Conservation (phyloP, 805 yeast genomes). For the Saturnispora kantuleensis region DNA sequence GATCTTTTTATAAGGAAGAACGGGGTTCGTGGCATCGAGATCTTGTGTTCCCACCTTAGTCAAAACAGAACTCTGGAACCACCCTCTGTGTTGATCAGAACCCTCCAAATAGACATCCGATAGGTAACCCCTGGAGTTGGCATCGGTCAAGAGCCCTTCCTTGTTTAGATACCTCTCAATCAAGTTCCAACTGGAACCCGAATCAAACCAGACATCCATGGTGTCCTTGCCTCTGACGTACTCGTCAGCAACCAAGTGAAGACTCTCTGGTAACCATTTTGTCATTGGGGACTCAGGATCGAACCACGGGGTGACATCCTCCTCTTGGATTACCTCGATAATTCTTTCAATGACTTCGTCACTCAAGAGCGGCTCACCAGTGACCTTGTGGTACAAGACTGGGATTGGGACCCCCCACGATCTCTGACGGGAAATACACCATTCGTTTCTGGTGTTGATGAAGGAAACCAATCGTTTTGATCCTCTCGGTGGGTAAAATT, state of each 20-base stretch:
- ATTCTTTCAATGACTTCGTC: slow-evolving; percentile 46
- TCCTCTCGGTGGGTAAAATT: slow-evolving; percentile 69
- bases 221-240: slow-evolving; percentile 74
- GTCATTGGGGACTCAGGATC: slow-evolving; percentile 27
- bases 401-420: slow-evolving; percentile 99
- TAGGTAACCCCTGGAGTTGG: slow-evolving; percentile 31
- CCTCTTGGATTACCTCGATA: slow-evolving; percentile 42
- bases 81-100: slow-evolving; percentile 97
- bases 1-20: slow-evolving; percentile 57
- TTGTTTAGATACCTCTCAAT: slow-evolving; percentile 33
- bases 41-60: slow-evolving; percentile 52
- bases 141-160: slow-evolving; percentile 25
- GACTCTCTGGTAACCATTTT: slow-evolving; percentile 65
- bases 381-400: slow-evolving; percentile 51
- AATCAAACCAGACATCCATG: slow-evolving; percentile 98
- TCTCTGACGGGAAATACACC: slow-evolving; percentile 97
- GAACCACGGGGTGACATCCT: slow-evolving; percentile 82
- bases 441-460: slow-evolving; percentile 70
- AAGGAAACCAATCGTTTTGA: slow-evolving; percentile 62
- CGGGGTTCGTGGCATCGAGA: slow-evolving; percentile 17
- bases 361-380: slow-evolving; percentile 57
- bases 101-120: slow-evolving; percentile 93
- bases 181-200: slow-evolving; percentile 85
- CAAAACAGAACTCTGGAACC: slow-evolving; percentile 92
- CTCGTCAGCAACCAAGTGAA: slow-evolving; percentile 31